phyloP scores from a whole-genome alignment of 2,329 filamentous ascomycete genomes.

The Aschersonia sp. region DNA sequence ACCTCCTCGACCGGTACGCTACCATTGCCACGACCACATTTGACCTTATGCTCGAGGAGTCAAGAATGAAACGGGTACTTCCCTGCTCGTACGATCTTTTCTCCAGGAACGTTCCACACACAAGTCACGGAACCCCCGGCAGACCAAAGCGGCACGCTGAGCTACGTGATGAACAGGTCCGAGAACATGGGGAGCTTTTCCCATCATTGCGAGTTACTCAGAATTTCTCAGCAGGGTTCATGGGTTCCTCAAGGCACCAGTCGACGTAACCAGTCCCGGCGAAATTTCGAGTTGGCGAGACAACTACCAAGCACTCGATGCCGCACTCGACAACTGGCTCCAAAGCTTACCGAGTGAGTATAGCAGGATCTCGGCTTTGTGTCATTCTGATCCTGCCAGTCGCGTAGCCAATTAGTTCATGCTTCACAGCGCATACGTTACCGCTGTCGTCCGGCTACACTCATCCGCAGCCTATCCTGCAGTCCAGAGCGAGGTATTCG shows the following conservation, averaged over 20 bases:
- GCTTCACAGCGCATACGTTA: conserved; percentile 29
- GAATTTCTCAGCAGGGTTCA: conserved; percentile 26
- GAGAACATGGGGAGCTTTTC: conserved; percentile 30
- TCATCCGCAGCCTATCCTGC: conserved; percentile 28
- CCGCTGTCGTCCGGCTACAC: conserved; percentile 27
- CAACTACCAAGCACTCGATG: conserved; percentile 23
- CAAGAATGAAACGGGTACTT: conserved; percentile 22
- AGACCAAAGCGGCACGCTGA: conserved; percentile 10
- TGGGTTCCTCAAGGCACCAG: conserved; percentile 23
- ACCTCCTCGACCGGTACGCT: conserved; percentile 27
- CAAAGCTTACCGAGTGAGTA: conserved; percentile 28
- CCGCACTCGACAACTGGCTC: conserved; percentile 24
- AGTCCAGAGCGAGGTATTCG: conserved; percentile 23
- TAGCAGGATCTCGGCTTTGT: conserved; percentile 28
- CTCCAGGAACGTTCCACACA: conserved; percentile 27
- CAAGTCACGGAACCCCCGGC: conserved; percentile 13
- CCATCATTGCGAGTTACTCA: conserved; percentile 28
- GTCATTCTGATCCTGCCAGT: conserved; percentile 28
- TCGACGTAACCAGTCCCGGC: conserved; percentile 22
- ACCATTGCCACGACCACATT: conserved; percentile 25
- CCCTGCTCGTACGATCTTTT: conserved; percentile 30
- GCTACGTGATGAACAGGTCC: conserved; percentile 19
- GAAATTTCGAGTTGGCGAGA: conserved; percentile 26
- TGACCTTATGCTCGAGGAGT: conserved; percentile 26
- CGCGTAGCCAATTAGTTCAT: conserved; percentile 32